Conservation (phyloP, 2,329 filamentous ascomycete species). For the Calonectria hawksworthii region DNA sequence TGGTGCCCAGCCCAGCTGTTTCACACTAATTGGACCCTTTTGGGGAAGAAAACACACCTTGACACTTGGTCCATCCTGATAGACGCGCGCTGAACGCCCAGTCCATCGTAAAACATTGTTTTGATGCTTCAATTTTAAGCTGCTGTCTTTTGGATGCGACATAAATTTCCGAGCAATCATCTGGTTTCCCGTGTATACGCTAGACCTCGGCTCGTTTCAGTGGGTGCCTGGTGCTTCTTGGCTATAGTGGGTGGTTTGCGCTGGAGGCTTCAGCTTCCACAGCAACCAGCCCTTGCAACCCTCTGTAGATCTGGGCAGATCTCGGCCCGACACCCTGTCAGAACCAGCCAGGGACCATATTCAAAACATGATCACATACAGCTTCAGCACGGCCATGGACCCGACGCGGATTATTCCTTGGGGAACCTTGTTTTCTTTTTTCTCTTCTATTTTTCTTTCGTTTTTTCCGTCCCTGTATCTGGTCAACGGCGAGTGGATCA, state of each 20-base stretch:
- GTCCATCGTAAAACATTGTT: neutral
- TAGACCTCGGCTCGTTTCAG: neutral
- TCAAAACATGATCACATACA: neutral
- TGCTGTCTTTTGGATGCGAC: neutral
- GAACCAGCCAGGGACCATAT: neutral
- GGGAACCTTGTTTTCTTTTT: neutral
- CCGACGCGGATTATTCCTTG: no score
- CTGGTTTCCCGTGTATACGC: neutral
- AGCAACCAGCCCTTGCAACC: neutral
- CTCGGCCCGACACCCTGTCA: neutral
- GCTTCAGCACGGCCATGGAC: neutral
- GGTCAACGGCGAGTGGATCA: neutral
- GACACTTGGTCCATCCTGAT: neutral
- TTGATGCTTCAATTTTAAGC: neutral
- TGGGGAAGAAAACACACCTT: neutral
- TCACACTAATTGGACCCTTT: conserved; percentile 1
- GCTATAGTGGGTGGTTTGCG: neutral
- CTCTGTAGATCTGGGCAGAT: neutral
- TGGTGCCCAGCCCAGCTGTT: conserved; percentile 8
- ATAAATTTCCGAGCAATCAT: neutral
- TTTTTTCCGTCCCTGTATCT: neutral
- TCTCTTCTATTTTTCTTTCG: no score
- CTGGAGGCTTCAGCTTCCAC: neutral
- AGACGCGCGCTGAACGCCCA: neutral
- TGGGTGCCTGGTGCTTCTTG: neutral